Base-by-base conservation (phyloP, 1,139 yeast species). In the Candida sp. region DNA sequence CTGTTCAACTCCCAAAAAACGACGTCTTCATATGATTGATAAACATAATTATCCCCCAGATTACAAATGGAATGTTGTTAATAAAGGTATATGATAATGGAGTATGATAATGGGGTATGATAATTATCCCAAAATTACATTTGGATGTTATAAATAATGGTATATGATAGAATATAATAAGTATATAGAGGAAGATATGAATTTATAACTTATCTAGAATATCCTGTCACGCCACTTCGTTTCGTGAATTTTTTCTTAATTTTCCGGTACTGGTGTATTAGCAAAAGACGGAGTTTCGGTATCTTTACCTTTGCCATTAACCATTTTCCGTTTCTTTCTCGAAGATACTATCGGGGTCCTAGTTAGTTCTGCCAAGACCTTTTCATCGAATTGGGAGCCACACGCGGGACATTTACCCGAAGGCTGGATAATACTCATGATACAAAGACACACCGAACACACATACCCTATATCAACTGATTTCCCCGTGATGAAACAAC, bases 401-500 rank as follows among this genome's bases (percentile, higher is more conserved):
- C 64, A 89, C 56, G 57, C 85, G 66, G 67, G 81, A 70, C 65
- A 80, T 66, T 51, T 80, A 78, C 64, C 82, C 74, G 50, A 44
- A 1, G 62, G 76, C 58, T 58, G 96, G 66, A 62, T 81, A 76
- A 65, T 85, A 81, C 63, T 90, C 75, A 73, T 66, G 33, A 73
- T 87, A 60, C 98, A 91, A 22, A 95, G 70, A 61, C 99, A 95
- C 23, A 95, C 97, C 22, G 96, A 86, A 63, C 99, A 95, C 3
- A 95, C 98, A 55, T 79, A 91, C 0, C 98, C 99, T 40, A 93
- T 77, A 53, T 95, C 97, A 12, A 95, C 93, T 3, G 93, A 84
- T 53, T 82, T 80, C 25, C 95, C 93, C 0, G 97, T 89, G 22
- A 90, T 68, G 57, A 89, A 93, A 63, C 99, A 93, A 30, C 96